Conservation (phyloP, 192 early-diverging fungal genomes). For the Coemansia sp. region DNA sequence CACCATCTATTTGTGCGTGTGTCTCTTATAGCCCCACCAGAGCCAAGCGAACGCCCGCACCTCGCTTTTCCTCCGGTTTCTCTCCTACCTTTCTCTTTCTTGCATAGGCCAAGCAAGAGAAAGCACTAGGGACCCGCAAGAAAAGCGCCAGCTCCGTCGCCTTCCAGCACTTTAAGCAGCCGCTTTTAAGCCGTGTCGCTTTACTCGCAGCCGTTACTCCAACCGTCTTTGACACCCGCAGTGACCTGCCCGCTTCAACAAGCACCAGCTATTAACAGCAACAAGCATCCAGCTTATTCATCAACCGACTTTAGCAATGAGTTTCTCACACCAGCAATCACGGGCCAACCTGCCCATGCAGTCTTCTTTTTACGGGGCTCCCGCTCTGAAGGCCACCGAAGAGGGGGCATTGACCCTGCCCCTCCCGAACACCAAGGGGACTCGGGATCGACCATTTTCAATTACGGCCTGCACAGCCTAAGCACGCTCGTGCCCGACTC, state of each 20-base stretch:
- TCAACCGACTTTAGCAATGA: conserved; percentile 6
- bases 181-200: neutral
- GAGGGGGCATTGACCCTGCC: neutral
- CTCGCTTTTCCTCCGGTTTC: neutral
- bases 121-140: neutral
- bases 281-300: neutral
- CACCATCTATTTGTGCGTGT: no score
- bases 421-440: conserved; percentile 1
- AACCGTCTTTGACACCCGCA: conserved; percentile 2
- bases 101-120: conserved; percentile 1
- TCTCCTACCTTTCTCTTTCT: conserved; percentile 5
- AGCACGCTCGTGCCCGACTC: conserved; percentile 14
- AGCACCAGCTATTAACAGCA: neutral
- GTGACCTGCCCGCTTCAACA: conserved; percentile 4
- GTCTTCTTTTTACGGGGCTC: conserved; percentile 54
- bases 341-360: conserved; percentile 6
- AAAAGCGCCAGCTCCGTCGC: neutral
- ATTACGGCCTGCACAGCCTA: conserved; percentile 7
- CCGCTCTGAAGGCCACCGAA: conserved; percentile 43
- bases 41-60: no score
- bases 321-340: neutral
- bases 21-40: no score
- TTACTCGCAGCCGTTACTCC: conserved; percentile 7
- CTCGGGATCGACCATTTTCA: neutral
- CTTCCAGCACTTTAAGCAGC: neutral